Conservation (phyloP, 306 rosid species). For the Cicer pinnatifidum region DNA sequence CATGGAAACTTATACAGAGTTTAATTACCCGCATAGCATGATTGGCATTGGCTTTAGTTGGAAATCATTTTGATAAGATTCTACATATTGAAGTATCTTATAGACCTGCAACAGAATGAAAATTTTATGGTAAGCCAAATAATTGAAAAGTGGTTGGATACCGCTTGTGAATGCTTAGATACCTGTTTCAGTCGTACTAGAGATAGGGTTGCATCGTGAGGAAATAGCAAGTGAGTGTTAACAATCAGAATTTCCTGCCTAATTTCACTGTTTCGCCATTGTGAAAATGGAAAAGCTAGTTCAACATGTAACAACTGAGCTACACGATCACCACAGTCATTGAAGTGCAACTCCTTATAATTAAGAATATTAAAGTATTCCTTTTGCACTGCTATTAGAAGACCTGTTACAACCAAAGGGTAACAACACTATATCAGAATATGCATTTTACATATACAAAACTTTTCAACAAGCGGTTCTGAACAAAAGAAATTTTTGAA, state of each 20-base stretch:
- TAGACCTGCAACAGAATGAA: conserved; percentile 62
- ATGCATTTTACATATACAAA: conserved; percentile 4
- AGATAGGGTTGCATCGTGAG: conserved; percentile 62
- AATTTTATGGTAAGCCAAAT: conserved; percentile 7
- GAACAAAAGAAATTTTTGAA: too few species aligned
- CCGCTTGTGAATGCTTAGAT: conserved; percentile 23
- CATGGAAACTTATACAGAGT: neutral
- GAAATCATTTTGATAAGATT: conserved; percentile 82
- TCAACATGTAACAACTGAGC: conserved; percentile 69
- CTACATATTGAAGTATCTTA: conserved; percentile 82
- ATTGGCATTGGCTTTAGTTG: conserved; percentile 88
- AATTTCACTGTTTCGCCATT: conserved; percentile 47
- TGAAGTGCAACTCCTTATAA: conserved; percentile 64
- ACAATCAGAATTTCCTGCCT: conserved; percentile 65
- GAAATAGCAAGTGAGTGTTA: conserved; percentile 63
- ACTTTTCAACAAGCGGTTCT: neutral
- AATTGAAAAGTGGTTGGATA: neutral
- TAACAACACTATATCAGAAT: conserved; percentile 40
- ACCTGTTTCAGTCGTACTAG: conserved; percentile 64
- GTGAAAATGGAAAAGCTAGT: conserved; percentile 48
- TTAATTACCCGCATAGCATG: conserved; percentile 84
- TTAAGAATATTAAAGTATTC: conserved; percentile 59
- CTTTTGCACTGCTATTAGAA: conserved; percentile 61
- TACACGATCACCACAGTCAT: conserved; percentile 65
- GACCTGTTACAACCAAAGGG: conserved; percentile 49